These are phyloP conservation scores for Chalaropsis thielavioides DNA, from an alignment of 2,329 filamentous ascomycete genomes.

Conservation along the genomic window DNA sequence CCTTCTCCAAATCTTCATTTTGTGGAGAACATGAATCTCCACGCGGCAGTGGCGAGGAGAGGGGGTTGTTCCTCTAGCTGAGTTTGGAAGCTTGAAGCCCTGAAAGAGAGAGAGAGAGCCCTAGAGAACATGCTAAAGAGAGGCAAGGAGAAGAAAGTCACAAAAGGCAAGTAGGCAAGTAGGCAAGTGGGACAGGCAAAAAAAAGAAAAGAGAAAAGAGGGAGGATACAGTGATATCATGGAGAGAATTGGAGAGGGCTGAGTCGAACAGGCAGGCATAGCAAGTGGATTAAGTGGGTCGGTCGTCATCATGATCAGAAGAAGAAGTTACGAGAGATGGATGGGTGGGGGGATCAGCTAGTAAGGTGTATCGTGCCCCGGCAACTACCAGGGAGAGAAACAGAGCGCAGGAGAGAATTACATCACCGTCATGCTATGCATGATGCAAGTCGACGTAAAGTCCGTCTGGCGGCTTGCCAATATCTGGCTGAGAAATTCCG, in stretches of 20 bases:
- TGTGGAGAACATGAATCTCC: slow-evolving; percentile 1
- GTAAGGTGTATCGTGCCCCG: no score
- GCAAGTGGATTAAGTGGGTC: background rate
- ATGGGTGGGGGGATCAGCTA: no score
- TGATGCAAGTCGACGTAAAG: background rate
- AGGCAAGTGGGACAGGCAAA: background rate
- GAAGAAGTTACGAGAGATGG: no score
- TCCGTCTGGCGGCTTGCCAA: background rate
- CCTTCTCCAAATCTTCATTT: background rate
- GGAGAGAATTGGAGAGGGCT: background rate
- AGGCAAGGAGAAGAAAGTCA: no score
- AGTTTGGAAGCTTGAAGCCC: no score
- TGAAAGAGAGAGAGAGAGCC: no score
- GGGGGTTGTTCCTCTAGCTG: no score
- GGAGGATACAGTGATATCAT: background rate
- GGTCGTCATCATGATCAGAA: background rate
- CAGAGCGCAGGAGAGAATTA: background rate
- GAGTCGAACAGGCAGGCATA: background rate
- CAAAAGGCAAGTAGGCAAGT: no score
- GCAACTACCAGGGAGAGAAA: no score
- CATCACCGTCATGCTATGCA: background rate
- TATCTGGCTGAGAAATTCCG: background rate
- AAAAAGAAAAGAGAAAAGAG: background rate
- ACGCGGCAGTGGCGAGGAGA: background rate
- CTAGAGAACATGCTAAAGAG: no score